A percentile compares a stretch with the other conserved stretches of the same genome.
Evolutionary conservation across 148 eudicot genomes (phyloP).

Genomic region (Rhododendron simsii): DNA sequence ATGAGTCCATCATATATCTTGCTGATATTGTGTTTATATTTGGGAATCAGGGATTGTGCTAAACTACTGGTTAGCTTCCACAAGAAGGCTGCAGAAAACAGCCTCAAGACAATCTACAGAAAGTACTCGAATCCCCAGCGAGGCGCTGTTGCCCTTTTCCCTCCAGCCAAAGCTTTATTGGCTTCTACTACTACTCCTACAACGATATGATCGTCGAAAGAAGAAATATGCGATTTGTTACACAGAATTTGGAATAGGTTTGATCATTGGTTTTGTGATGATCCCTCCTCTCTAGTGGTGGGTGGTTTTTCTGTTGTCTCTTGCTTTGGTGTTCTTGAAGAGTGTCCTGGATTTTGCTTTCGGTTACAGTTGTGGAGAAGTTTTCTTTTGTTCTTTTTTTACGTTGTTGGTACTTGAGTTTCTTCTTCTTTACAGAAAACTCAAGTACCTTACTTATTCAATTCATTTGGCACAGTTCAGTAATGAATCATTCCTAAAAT

Average conservation of each 20-base stretch:
- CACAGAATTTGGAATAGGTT: background rate
- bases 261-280: background rate
- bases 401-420: background rate
- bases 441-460: background rate
- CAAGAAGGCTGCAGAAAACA: conserved; percentile 38
- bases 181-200: background rate
- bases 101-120: conserved; percentile 51
- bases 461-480: background rate
- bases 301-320: background rate
- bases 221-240: background rate
- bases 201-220: background rate
- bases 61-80: conserved; percentile 60
- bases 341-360: background rate
- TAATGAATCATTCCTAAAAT: background rate
- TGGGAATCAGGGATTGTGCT: conserved; percentile 56
- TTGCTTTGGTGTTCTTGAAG: background rate
- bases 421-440: no score
- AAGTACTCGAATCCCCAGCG: conserved; percentile 54
- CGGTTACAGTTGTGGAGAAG: background rate
- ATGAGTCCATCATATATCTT: background rate
- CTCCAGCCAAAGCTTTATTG: conserved; percentile 51
- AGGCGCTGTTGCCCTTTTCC: conserved; percentile 49
- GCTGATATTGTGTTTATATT: background rate
- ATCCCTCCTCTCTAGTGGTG: background rate
- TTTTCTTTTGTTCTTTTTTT: background rate